These are phyloP conservation scores for Torrubiella hemipterigena DNA, from an alignment of 2,329 filamentous ascomycete species.

Conservation along the genomic window DNA sequence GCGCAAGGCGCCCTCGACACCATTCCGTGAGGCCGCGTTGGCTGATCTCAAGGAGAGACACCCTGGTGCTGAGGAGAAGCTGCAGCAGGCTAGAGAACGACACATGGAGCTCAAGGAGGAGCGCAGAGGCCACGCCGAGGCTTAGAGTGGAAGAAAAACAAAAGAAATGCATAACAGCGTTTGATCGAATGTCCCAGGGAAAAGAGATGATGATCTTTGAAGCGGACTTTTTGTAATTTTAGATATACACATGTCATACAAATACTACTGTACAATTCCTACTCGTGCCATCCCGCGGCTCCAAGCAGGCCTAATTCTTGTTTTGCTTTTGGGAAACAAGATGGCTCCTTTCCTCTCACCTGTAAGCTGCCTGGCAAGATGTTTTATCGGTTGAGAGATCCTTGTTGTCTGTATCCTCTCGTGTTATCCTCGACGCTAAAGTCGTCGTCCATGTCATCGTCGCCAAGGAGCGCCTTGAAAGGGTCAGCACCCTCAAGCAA, in stretches of 20 bases:
- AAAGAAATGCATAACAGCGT: background rate
- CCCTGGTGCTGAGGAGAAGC: slow-evolving; percentile 28
- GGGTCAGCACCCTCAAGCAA: slow-evolving; percentile 63
- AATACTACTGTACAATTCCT: slow-evolving; percentile 10
- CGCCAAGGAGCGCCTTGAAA: slow-evolving; percentile 42
- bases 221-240: slow-evolving; percentile 23
- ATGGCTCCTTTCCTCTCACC: background rate
- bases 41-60: slow-evolving; percentile 32
- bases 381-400: slow-evolving; percentile 22
- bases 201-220: slow-evolving; percentile 6
- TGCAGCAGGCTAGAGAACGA: slow-evolving; percentile 34
- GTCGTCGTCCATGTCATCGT: slow-evolving; percentile 18
- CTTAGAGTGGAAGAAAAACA: slow-evolving; percentile 12
- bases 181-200: slow-evolving; percentile 4
- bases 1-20: slow-evolving; percentile 49
- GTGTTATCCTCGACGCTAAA: slow-evolving; percentile 22
- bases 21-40: slow-evolving; percentile 34
- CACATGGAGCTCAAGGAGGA: slow-evolving; percentile 44
- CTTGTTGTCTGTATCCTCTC: slow-evolving; percentile 41
- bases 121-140: slow-evolving; percentile 26
- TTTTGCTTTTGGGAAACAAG: too few species aligned
- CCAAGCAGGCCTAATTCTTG: background rate
- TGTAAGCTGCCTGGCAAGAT: slow-evolving; percentile 7
- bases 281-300: background rate
- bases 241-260: slow-evolving; percentile 16